phyloP scores from a whole-genome alignment of 345 rosid species.

The Cardamine occulta region DNA sequence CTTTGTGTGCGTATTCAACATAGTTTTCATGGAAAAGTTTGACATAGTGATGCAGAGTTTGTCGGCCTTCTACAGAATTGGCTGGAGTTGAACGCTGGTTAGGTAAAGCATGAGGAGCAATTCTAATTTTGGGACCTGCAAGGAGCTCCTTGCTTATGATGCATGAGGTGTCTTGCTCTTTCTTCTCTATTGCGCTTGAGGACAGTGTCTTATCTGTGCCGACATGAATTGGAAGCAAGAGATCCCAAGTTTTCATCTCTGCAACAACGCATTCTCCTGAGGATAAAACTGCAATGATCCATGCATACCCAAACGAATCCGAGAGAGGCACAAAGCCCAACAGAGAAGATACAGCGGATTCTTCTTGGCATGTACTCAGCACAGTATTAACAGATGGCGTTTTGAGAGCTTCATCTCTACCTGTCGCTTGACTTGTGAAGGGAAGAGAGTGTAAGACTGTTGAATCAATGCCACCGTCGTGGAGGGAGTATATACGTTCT shows the following conservation, averaged over 20 bases:
- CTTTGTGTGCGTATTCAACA: constrained; percentile 96
- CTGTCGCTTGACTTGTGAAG: constrained; percentile 74
- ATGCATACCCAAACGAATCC: constrained; percentile 89
- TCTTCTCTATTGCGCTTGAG: constrained; percentile 44
- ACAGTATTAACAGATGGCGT: constrained; percentile 88
- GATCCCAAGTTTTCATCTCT: constrained; percentile 87
- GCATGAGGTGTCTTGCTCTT: constrained; percentile 54
- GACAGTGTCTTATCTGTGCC: constrained; percentile 48
- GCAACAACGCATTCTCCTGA: constrained; percentile 76
- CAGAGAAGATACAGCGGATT: constrained; percentile 57
- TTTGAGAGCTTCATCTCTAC: constrained; percentile 71
- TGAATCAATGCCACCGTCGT: constrained; percentile 85
- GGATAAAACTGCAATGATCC: constrained; percentile 77
- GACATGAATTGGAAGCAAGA: constrained; percentile 73
- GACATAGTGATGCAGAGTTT: constrained; percentile 82
- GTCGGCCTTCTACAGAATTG: constrained; percentile 88
- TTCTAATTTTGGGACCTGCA: constrained; percentile 76
- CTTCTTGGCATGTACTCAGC: constrained; percentile 79
- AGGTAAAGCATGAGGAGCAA: constrained; percentile 76
- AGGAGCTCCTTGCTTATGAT: constrained; percentile 93
- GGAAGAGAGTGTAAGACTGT: constrained; percentile 91
- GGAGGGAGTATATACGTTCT: constrained; percentile 79
- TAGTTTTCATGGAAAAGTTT: constrained; percentile 95
- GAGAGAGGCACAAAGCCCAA: constrained; percentile 69
- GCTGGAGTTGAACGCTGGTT: constrained; percentile 75